Base-by-base conservation (phyloP, 345 rosid genomes). In the Pseudoturritis turrita region DNA sequence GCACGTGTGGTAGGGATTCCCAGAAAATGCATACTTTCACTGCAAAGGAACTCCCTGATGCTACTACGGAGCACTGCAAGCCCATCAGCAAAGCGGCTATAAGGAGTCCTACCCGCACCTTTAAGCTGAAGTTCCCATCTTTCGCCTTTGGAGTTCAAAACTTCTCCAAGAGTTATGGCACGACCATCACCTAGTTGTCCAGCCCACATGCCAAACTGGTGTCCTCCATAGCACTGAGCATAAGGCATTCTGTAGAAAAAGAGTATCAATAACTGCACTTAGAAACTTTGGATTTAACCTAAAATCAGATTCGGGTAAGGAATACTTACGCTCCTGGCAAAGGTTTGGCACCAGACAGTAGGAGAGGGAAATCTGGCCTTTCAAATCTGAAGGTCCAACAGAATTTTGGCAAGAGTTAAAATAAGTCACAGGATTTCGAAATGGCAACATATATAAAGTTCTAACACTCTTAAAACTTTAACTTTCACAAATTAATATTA, bases 171-270 rank as follows among this genome's bases (percentile, higher is more conserved):
- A 7, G 97, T 87, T 51, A 96, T 90, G 74, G 98, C 99, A 69
- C 99, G 87, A 25, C 99, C 99, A 78, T 96, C 99, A 75, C 99
- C 99, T 43, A 96, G 81, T 79, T 96, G 99, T 79, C 98, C 98
- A 57, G 98, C 99, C 99, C 98, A 96, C 82, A 73, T 86, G 58
- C 99, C 97, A 83, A 95, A 95, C 68, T 91, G 98, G 80, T 95
- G 97, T 62, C 98, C 99, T 74, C 98, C 99, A 70, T 95, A 95
- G 79, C 96, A 88, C 58, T 91, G 98, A 49, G 98, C 94, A 78
- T 88, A 95, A 7, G 99, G 83, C 78, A 87, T 70, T 65, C 99
- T 91, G 80, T 46, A 72, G 25, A 44, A 7, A 75, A 50, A 21
- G n/a, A 75, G 10, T 60, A 53, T 43, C 31, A 60, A 67, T 15